Evolutionary conservation across 805 yeast genomes (phyloP).

Genomic region (Kuraishia borneana): DNA sequence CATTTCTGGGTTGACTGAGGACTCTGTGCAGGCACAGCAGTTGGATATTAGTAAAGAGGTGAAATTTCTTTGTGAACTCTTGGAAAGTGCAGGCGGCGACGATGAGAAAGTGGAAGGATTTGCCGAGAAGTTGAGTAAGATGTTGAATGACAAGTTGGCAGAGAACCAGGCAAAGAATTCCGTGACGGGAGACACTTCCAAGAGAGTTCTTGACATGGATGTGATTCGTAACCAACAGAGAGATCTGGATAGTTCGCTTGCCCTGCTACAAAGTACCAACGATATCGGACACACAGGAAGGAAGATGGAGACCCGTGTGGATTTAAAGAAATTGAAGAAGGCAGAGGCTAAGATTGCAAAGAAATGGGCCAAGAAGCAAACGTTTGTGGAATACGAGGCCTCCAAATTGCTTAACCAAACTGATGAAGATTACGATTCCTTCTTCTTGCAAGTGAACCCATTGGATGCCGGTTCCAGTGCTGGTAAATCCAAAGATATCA

Average conservation of each 20-base stretch:
- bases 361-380: conserved; percentile 82
- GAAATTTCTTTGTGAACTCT: conserved; percentile 48
- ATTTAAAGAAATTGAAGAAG: conserved; percentile 90
- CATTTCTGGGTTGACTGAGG: conserved; percentile 66
- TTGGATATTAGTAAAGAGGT: conserved; percentile 61
- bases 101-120: conserved; percentile 40
- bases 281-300: conserved; percentile 91
- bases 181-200: conserved; percentile 78
- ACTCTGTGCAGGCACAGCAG: conserved; percentile 69
- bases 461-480: conserved; percentile 79
- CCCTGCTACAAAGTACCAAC: conserved; percentile 62
- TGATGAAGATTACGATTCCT: conserved; percentile 80
- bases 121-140: conserved; percentile 31
- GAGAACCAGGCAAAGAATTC: conserved; percentile 67
- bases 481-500: conserved; percentile 97
- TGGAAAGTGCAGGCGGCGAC: conserved; percentile 79
- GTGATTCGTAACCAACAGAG: conserved; percentile 59
- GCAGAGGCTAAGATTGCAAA: conserved; percentile 97
- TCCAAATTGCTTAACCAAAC: conserved; percentile 65
- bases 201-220: conserved; percentile 73
- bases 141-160: conserved; percentile 38
- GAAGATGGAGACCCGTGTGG: conserved; percentile 88
- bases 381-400: conserved; percentile 87
- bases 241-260: conserved; percentile 66
- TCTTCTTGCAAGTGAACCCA: conserved; percentile 92